Base-by-base conservation (phyloP, 306 rosid genomes). In the Cicer cuneatum region DNA sequence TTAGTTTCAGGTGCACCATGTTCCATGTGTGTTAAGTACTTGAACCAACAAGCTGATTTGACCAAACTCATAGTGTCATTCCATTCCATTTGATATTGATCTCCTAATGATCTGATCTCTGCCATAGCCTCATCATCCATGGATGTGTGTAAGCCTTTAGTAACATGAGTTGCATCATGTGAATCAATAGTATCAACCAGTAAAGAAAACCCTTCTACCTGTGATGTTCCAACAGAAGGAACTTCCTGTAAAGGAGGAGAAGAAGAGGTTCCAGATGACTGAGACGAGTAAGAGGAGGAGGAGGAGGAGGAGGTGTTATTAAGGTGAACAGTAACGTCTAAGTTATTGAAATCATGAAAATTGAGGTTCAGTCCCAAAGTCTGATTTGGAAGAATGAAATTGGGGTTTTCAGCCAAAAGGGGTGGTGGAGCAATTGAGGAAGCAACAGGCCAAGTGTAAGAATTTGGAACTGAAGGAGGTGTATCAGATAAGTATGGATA, bases 31-130 rank as follows among this genome's bases (percentile, higher is more conserved):
- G 82, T 86, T 89, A 88, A 83, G 82, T 84, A 88, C 76, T 87
- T 91, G 68, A 85, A 83, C 97, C 98, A 93, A 87, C 90, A 82
- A 40, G 98, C 98, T 72, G 97, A 89, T 46, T 89, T 87, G 18
- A 86, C 90, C 87, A 86, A 78, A 73, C 83, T 91, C 87, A 91
- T 80, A 14, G 88, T 83, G 76, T 91, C 97, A 82, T 76, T 88
- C 95, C 97, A 91, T 75, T 91, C 92, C 88, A 89, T 86, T 82
- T 91, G 88, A 75, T 89, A 82, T 78, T 83, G 95, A 70, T 91
- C 92, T 33, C 98, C 98, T 11, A 89, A 74, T 41, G 91, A 89
- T 60, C 88, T 83, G 66, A 93, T 87, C 90, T 93, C 91, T 18
- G 87, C 94, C 88, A 93, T 87, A 80, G 83, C 96, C 71, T 86